Conservation (phyloP, 768 basidiomycete genomes). For the Lentinula sp. region DNA sequence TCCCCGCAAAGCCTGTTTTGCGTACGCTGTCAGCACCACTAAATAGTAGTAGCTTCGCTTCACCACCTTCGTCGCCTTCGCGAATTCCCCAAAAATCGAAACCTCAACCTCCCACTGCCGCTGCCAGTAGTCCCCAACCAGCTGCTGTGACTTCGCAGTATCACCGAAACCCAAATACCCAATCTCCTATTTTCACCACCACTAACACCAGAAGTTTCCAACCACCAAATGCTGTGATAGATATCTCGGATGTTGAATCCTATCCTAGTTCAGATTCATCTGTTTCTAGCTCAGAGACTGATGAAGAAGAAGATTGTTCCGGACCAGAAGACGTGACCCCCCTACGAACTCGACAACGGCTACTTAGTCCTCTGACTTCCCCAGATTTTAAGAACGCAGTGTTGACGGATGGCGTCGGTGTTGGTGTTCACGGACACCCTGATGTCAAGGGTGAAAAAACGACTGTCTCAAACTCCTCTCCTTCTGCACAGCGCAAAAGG, state of each 20-base stretch:
- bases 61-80: neutral
- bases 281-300: neutral
- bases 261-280: neutral
- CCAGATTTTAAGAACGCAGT: neutral
- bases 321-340: slow-evolving; percentile 5
- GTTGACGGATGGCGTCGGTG: neutral
- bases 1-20: neutral
- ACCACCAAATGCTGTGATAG: neutral
- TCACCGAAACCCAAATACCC: neutral
- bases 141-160: neutral
- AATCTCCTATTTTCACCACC: neutral
- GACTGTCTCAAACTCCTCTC: neutral
- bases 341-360: neutral
- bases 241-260: slow-evolving; percentile 2
- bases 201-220: neutral
- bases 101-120: neutral
- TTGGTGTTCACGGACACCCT: too few relatives aligned
- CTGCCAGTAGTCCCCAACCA: too few relatives aligned
- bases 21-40: neutral
- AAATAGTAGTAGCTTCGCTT: neutral
- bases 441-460: too few relatives aligned
- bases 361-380: slow-evolving; percentile 6
- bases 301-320: neutral
- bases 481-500: neutral
- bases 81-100: neutral